Evolutionary conservation across 140 eudicot species (phyloP).

Genomic region (Bidens hawaiensis): DNA sequence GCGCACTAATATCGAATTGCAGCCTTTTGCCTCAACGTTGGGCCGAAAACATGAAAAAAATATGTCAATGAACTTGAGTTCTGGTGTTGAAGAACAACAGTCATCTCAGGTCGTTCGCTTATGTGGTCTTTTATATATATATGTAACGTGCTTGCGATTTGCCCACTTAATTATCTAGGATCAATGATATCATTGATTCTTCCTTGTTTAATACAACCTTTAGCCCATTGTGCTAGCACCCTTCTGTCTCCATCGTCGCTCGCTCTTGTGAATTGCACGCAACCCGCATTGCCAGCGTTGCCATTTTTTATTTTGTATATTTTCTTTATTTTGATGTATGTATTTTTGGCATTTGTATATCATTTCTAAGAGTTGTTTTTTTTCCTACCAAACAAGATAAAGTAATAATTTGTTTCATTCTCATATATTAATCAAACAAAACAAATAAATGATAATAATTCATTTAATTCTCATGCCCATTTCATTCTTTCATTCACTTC

Average conservation of each 20-base stretch:
- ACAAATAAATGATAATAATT: no score
- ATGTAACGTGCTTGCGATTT: neutral
- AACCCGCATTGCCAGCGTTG: no score
- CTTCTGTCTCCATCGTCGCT: neutral
- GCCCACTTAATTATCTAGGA: neutral
- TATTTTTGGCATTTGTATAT: no score
- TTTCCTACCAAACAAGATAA: no score
- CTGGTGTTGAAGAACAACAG: neutral
- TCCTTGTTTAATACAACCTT: neutral
- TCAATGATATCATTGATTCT: neutral
- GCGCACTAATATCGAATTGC: neutral
- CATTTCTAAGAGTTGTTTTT: no score
- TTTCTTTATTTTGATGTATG: no score
- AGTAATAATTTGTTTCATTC: no score
- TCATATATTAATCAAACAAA: no score
- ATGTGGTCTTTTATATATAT: neutral
- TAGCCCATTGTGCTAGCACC: neutral
- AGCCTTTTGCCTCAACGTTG: neutral
- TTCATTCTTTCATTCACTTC: no score
- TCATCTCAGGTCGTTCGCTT: conserved; percentile 2
- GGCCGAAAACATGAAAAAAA: neutral
- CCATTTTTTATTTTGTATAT: no score
- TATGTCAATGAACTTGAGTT: neutral
- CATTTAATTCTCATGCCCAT: no score
- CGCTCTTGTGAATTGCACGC: neutral